Conservation (phyloP, 1,284 basidiomycete species). For the Fistulinella staudtii region DNA sequence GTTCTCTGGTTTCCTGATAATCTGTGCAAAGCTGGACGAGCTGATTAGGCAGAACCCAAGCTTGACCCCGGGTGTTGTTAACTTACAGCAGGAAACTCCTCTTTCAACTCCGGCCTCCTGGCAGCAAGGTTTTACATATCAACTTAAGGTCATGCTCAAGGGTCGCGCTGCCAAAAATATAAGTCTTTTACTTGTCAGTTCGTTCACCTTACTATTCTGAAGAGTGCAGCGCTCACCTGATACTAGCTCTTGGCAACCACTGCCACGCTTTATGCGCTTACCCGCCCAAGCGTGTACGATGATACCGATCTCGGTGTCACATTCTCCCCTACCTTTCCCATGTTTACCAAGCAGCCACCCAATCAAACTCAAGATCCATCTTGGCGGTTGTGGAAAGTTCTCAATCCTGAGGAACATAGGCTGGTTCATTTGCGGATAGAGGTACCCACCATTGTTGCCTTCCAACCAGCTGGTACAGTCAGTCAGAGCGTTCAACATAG, state of each 20-base stretch:
- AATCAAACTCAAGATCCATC: constrained; percentile 43
- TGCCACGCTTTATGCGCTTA: constrained; percentile 67
- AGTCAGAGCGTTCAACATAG: constrained; percentile 32
- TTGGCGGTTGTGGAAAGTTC: constrained; percentile 72
- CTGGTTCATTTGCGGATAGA: constrained; percentile 81
- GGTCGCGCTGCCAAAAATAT: constrained; percentile 79
- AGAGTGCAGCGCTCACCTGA: constrained; percentile 5
- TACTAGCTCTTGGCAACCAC: constrained; percentile 69
- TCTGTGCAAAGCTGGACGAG: constrained; percentile 59
- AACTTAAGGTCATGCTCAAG: constrained; percentile 50
- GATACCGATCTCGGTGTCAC: constrained; percentile 28
- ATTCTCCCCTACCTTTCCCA: constrained; percentile 34
- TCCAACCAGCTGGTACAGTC: constrained; percentile 43
- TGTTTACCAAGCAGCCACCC: constrained; percentile 29
- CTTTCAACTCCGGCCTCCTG: constrained; percentile 40
- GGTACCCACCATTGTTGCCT: constrained; percentile 71
- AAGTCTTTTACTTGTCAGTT: constrained; percentile 70
- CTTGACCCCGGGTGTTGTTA: constrained; percentile 39
- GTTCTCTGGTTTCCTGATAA: constrained; percentile 15
- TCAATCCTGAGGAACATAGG: constrained; percentile 71
- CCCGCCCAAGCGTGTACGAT: constrained; percentile 46
- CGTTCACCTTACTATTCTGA: neutral
- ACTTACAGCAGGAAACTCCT: constrained; percentile 25
- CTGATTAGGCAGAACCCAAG: constrained; percentile 65
- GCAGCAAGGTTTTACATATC: constrained; percentile 42